Evolutionary conservation across 1,284 basidiomycete genomes (phyloP).

Genomic region (Phenoliferia sp.): DNA sequence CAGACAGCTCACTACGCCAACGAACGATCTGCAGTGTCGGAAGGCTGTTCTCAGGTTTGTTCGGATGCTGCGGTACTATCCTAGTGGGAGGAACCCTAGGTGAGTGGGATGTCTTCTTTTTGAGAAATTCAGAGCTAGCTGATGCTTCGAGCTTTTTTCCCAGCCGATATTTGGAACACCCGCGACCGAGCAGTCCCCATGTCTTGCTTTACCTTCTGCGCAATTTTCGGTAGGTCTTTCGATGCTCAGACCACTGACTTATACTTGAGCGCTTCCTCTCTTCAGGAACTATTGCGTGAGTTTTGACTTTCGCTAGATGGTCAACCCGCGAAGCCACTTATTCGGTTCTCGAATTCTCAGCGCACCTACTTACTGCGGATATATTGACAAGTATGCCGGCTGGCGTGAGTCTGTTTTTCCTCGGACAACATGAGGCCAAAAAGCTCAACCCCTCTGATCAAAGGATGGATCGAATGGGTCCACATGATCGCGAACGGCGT

Average conservation of each 20-base stretch:
- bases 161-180: conserved; percentile 37
- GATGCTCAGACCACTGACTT: too few species aligned
- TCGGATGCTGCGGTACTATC: conserved; percentile 40
- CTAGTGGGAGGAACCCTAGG: conserved; percentile 29
- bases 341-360: neutral
- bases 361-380: conserved; percentile 39
- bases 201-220: conserved; percentile 41
- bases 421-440: too few species aligned
- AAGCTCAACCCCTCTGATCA: too few species aligned
- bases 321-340: neutral
- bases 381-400: conserved; percentile 38
- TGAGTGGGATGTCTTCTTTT: neutral
- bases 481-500: conserved; percentile 35
- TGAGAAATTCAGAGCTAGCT: too few species aligned
- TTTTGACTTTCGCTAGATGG: neutral
- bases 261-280: too few species aligned
- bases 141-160: too few species aligned
- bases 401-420: too few species aligned
- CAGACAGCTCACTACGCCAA: too few species aligned
- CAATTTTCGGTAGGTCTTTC: conserved; percentile 36
- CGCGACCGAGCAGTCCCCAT: conserved; percentile 39
- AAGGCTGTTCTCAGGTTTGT: conserved; percentile 39
- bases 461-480: conserved; percentile 41
- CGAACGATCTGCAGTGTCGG: too few species aligned
- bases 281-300: too few species aligned